A percentile compares a stretch with the other conserved stretches of the same genome.
Conservation (phyloP, 1,284 basidiomycete genomes). For the Blastosporella zonata region DNA sequence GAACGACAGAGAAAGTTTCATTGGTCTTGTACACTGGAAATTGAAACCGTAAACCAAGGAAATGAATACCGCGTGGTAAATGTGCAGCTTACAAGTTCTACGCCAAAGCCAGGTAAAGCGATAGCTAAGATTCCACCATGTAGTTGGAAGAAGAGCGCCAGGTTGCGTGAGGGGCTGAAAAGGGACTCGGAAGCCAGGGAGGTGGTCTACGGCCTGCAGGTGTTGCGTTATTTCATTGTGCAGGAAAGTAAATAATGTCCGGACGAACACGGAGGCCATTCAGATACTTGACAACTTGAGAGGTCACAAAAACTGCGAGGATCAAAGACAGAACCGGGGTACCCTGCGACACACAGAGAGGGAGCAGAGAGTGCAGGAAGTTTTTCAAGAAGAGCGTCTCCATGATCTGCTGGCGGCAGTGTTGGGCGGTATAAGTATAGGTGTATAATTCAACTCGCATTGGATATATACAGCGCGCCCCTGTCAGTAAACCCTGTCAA, state of each 20-base stretch:
- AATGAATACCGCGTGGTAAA: neutral
- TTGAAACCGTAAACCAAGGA: neutral
- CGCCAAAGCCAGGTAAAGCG: slow-evolving; percentile 38
- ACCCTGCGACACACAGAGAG: too few relatives aligned
- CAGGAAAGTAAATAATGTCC: neutral
- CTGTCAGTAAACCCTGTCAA: too few relatives aligned
- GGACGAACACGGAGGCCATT: neutral
- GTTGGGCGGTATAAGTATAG: too few relatives aligned
- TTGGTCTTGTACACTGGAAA: slow-evolving; percentile 37
- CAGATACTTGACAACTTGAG: neutral
- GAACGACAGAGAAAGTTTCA: slow-evolving; percentile 44
- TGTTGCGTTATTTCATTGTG: neutral
- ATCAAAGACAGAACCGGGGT: too few relatives aligned
- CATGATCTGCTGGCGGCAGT: too few relatives aligned
- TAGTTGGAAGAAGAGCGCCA: slow-evolving; percentile 35
- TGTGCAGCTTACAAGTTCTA: slow-evolving; percentile 23
- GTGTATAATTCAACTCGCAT: too few relatives aligned
- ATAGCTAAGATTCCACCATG: slow-evolving; percentile 43
- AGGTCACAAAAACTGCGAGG: neutral
- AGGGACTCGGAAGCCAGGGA: slow-evolving; percentile 36
- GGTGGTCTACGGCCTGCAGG: slow-evolving; percentile 31
- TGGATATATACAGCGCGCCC: too few relatives aligned
- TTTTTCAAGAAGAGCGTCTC: too few relatives aligned
- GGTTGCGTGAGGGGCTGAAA: slow-evolving; percentile 36
- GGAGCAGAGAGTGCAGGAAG: too few relatives aligned